A percentile compares a stretch with the other conserved stretches of the same genome.
Conservation (phyloP, 352 stramenopile genomes). For the Pythium rishiriense region DNA sequence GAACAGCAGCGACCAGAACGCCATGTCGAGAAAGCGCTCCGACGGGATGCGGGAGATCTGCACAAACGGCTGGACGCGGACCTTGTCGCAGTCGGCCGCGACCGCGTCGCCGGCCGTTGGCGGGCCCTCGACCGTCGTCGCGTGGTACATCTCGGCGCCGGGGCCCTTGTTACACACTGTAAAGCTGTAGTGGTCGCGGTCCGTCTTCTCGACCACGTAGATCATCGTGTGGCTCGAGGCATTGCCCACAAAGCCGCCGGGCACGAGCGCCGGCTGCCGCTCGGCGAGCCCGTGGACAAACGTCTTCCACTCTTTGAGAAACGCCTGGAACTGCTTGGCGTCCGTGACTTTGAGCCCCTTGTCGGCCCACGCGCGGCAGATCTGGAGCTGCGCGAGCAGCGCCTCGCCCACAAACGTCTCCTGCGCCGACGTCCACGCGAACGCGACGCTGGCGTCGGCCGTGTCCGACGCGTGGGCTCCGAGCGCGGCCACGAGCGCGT, state of each 20-base stretch:
- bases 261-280: constrained; percentile 56
- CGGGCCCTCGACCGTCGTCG: constrained; percentile 25
- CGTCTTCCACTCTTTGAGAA: constrained; percentile 71
- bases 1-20: constrained; percentile 84
- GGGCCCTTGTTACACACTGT: constrained; percentile 89
- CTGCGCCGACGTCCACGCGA: constrained; percentile 52
- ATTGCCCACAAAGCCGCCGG: constrained; percentile 80
- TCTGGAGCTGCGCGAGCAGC: constrained; percentile 55
- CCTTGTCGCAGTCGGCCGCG: constrained; percentile 46
- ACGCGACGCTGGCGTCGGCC: constrained; percentile 20
- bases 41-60: constrained; percentile 62
- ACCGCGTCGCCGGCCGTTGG: constrained; percentile 1
- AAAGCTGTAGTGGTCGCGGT: constrained; percentile 63
- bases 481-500: constrained; percentile 43
- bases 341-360: constrained; percentile 63
- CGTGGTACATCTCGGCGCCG: constrained; percentile 85
- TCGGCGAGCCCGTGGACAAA: constrained; percentile 44
- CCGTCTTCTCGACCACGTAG: constrained; percentile 80
- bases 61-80: constrained; percentile 78
- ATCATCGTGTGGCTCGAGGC: constrained; percentile 73
- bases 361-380: constrained; percentile 54
- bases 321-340: constrained; percentile 60
- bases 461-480: background rate
- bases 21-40: constrained; percentile 76
- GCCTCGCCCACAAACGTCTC: constrained; percentile 47